phyloP scores from a whole-genome alignment of 1,284 basidiomycete species.

The Papiliotrema fonsecae region DNA sequence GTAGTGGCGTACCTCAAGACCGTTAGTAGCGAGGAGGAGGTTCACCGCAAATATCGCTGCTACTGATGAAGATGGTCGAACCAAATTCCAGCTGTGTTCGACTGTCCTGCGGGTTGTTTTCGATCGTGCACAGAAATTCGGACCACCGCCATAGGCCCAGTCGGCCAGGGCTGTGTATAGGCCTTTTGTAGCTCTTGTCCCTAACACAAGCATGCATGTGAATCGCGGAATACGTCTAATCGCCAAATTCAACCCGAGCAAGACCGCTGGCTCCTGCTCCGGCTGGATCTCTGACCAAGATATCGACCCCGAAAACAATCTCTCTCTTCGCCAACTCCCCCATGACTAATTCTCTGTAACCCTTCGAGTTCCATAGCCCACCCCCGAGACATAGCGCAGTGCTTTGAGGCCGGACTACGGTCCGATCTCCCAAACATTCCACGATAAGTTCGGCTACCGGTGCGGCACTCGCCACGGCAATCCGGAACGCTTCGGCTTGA shows the following conservation, averaged over 20 bases:
- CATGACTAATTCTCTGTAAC: slow-evolving; percentile 30
- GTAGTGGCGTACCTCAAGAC: no score
- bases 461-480: slow-evolving; percentile 18
- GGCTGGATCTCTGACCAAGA: slow-evolving; percentile 35
- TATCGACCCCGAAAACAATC: slow-evolving; percentile 25
- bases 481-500: slow-evolving; percentile 24
- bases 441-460: slow-evolving; percentile 24
- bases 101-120: no score
- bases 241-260: slow-evolving; percentile 27
- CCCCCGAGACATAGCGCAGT: slow-evolving; percentile 36
- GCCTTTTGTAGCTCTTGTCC: no score
- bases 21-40: no score
- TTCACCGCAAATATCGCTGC: no score
- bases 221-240: no score
- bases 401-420: slow-evolving; percentile 20
- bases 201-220: no score
- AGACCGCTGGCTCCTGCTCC: slow-evolving; percentile 35
- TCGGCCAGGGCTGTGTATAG: no score
- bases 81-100: no score
- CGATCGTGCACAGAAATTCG: no score
- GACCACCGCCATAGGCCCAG: no score
- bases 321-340: slow-evolving; percentile 22
- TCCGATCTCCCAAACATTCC: slow-evolving; percentile 33
- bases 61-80: no score
- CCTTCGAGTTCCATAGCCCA: slow-evolving; percentile 35